These are phyloP conservation scores for Eucalyptus polybractea DNA, from an alignment of 345 rosid genomes.

Conservation along the genomic window DNA sequence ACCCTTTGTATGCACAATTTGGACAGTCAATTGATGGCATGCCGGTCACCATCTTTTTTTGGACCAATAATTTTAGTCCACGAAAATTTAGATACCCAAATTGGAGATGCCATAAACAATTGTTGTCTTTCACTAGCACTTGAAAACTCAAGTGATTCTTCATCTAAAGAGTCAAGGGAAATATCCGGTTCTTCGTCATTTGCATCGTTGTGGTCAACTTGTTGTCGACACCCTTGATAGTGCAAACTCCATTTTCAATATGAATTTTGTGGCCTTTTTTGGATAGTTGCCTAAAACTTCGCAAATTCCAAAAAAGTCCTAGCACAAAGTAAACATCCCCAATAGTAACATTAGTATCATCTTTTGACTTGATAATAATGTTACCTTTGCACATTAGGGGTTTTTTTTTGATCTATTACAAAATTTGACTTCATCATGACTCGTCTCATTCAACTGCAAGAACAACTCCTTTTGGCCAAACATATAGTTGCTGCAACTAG, in stretches of 20 bases:
- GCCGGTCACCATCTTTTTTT: neutral
- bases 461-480: neutral
- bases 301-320: neutral
- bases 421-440: neutral
- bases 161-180: neutral
- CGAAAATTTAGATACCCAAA: neutral
- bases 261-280: neutral
- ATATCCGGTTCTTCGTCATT: neutral
- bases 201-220: neutral
- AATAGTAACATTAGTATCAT: neutral
- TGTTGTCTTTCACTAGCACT: neutral
- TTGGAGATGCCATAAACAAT: neutral
- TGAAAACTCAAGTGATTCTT: neutral
- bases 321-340: neutral
- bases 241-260: neutral
- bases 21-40: neutral
- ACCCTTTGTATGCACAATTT: no score
- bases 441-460: neutral
- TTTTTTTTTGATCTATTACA: no score
- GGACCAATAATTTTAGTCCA: no score
- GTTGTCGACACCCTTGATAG: neutral
- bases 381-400: neutral
- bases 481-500: neutral
- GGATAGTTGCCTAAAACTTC: neutral
- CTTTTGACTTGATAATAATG: neutral